Evolutionary conservation across 805 yeast genomes (phyloP).

Genomic region (Clavispora vitiphila): DNA sequence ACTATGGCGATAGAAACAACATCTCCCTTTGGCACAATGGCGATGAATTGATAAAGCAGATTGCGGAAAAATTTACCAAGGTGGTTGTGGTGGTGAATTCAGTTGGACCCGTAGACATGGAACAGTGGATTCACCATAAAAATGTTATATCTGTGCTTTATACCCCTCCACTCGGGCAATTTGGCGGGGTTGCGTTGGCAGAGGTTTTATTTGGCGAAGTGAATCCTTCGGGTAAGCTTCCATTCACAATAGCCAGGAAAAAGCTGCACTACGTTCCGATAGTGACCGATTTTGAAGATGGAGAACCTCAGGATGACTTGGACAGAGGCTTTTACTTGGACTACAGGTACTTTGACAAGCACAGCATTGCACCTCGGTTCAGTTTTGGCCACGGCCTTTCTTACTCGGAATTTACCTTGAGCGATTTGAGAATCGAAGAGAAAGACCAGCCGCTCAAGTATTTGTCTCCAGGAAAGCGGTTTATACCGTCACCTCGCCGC

Average conservation of each 20-base stretch:
- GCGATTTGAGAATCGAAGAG: conserved; percentile 36
- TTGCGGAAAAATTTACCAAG: conserved; percentile 47
- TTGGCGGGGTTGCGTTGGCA: conserved; percentile 52
- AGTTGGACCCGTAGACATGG: conserved; percentile 59
- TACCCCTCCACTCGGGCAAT: conserved; percentile 55
- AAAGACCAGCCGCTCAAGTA: conserved; percentile 41
- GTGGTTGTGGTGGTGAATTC: conserved; percentile 57
- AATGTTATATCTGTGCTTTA: conserved; percentile 55
- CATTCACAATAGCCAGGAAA: conserved; percentile 58
- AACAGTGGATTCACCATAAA: conserved; percentile 51
- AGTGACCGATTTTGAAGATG: conserved; percentile 27
- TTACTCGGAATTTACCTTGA: conserved; percentile 40
- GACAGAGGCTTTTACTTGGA: conserved; percentile 49
- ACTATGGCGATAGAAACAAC: conserved; percentile 55
- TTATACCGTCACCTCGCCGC: conserved; percentile 37
- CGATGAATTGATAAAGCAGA: conserved; percentile 45
- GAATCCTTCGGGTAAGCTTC: conserved; percentile 61
- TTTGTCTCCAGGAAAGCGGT: conserved; percentile 42
- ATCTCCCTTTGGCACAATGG: conserved; percentile 53
- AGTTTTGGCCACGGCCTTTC: conserved; percentile 63
- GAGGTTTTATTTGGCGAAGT: conserved; percentile 55
- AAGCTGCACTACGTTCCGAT: conserved; percentile 43
- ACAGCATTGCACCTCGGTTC: conserved; percentile 50
- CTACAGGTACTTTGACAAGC: conserved; percentile 54
- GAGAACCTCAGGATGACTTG: conserved; percentile 39